Evolutionary conservation across 352 stramenopile species (phyloP).

Genomic region (Globisporangium megalacanthum): DNA sequence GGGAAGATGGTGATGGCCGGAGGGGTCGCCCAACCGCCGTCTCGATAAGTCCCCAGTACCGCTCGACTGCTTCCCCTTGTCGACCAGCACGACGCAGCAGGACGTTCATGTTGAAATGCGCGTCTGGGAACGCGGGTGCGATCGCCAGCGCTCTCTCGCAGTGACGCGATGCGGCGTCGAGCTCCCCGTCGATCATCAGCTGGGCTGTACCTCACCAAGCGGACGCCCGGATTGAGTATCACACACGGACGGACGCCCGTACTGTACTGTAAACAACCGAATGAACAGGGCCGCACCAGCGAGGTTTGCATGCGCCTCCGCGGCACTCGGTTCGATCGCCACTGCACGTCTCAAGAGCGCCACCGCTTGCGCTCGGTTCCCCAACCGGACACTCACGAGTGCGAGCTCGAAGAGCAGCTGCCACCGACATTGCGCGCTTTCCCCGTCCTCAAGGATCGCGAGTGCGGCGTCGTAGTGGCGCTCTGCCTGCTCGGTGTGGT

Average conservation of each 20-base stretch:
- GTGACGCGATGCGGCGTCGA: constrained; percentile 30
- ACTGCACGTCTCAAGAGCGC: constrained; percentile 28
- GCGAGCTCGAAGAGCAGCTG: constrained; percentile 19
- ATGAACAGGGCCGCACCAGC: constrained; percentile 15
- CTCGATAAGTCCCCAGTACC: constrained; percentile 59
- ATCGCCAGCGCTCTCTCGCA: constrained; percentile 30
- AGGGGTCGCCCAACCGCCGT: constrained; percentile 69
- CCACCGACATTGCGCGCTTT: neutral
- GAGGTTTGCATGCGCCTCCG: constrained; percentile 49
- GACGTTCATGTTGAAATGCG: constrained; percentile 63
- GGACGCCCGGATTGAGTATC: neutral
- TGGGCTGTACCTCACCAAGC: constrained; percentile 17
- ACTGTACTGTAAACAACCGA: neutral
- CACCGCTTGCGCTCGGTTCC: constrained; percentile 23
- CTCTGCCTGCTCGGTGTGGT: constrained; percentile 3
- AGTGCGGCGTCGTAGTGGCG: constrained; percentile 14
- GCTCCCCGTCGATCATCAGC: constrained; percentile 24
- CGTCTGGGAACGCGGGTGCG: constrained; percentile 23
- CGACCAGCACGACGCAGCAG: constrained; percentile 40
- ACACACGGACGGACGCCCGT: neutral
- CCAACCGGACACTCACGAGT: constrained; percentile 11
- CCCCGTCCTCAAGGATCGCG: neutral
- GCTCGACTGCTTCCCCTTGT: constrained; percentile 36
- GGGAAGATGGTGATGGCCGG: neutral
- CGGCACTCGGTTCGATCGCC: constrained; percentile 15